A percentile compares a stretch with the other conserved stretches of the same genome.
phyloP scores from a whole-genome alignment of 768 basidiomycete species.

The Leucocoprinus birnbaumii region DNA sequence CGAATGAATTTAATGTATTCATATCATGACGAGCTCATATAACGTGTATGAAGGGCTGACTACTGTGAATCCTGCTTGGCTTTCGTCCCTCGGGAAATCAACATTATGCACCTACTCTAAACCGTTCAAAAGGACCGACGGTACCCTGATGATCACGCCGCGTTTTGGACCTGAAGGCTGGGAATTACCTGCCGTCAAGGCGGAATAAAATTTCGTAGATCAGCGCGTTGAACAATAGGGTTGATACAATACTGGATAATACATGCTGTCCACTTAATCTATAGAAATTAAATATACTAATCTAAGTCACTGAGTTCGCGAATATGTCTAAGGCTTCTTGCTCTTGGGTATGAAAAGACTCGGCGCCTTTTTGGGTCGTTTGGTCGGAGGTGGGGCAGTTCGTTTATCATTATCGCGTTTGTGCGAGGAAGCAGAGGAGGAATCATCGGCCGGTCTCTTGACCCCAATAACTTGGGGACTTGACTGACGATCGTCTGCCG shows the following conservation, averaged over 20 bases:
- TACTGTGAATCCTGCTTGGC: slow-evolving; percentile 84
- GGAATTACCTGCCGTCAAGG: slow-evolving; percentile 78
- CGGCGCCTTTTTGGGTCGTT: slow-evolving; percentile 36
- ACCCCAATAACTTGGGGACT: slow-evolving; percentile 6
- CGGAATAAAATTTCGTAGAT: slow-evolving; percentile 17
- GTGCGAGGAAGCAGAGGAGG: slow-evolving; percentile 11
- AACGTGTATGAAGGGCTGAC: slow-evolving; percentile 62
- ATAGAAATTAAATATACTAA: not conserved
- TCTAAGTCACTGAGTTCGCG: not conserved
- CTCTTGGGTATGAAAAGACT: slow-evolving; percentile 68
- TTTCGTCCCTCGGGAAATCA: slow-evolving; percentile 74
- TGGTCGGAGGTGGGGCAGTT: slow-evolving; percentile 23
- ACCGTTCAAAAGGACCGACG: slow-evolving; percentile 65
- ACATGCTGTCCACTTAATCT: not conserved
- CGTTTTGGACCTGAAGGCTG: slow-evolving; percentile 84
- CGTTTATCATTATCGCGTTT: slow-evolving; percentile 17
- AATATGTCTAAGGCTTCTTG: slow-evolving; percentile 14
- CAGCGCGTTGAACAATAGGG: not conserved
- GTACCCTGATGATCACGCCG: slow-evolving; percentile 74
- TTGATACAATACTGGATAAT: not conserved
- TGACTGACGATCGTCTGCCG: slow-evolving; percentile 11
- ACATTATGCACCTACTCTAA: slow-evolving; percentile 89
- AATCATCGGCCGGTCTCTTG: slow-evolving; percentile 13
- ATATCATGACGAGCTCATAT: too few species aligned
- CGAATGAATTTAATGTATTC: slow-evolving; percentile 12